A percentile compares a stretch with the other conserved stretches of the same genome.
phyloP scores from a whole-genome alignment of 1,284 basidiomycete genomes.

The Cryptococcus hybrid region DNA sequence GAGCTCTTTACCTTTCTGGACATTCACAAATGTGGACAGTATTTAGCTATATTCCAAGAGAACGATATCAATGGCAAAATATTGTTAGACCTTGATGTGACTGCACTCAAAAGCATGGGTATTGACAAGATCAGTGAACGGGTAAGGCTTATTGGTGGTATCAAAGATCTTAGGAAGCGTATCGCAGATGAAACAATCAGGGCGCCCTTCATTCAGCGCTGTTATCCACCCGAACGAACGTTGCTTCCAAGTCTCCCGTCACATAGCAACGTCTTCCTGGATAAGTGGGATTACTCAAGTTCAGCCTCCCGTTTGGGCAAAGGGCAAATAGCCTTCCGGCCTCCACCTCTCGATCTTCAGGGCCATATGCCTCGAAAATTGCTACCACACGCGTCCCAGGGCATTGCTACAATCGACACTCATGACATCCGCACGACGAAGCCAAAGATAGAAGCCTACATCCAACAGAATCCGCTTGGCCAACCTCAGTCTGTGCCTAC shows the following conservation, averaged over 20 bases:
- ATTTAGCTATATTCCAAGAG: slow-evolving; percentile 66
- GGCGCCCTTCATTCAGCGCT: too few species aligned
- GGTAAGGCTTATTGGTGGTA: slow-evolving; percentile 76
- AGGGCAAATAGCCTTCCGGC: slow-evolving; percentile 12
- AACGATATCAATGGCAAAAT: slow-evolving; percentile 89
- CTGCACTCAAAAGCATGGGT: slow-evolving; percentile 82
- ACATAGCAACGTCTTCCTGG: too few species aligned
- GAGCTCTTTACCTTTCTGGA: background rate
- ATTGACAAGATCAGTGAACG: slow-evolving; percentile 84
- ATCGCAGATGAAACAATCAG: slow-evolving; percentile 9
- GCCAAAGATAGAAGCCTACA: too few species aligned
- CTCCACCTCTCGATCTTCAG: slow-evolving; percentile 36
- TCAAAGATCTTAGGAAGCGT: slow-evolving; percentile 68
- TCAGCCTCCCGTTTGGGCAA: background rate
- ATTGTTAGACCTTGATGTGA: slow-evolving; percentile 81
- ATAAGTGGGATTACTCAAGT: too few species aligned
- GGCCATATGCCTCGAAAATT: slow-evolving; percentile 19
- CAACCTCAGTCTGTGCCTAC: background rate
- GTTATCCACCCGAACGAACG: too few species aligned
- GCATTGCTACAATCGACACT: background rate
- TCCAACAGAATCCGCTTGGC: too few species aligned
- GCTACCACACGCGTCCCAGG: slow-evolving; percentile 32
- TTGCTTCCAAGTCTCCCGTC: background rate
- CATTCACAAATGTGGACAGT: slow-evolving; percentile 60
- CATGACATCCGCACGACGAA: background rate